Evolutionary conservation across 768 basidiomycete species (phyloP).

Genomic region (Rhizopogon sp.): DNA sequence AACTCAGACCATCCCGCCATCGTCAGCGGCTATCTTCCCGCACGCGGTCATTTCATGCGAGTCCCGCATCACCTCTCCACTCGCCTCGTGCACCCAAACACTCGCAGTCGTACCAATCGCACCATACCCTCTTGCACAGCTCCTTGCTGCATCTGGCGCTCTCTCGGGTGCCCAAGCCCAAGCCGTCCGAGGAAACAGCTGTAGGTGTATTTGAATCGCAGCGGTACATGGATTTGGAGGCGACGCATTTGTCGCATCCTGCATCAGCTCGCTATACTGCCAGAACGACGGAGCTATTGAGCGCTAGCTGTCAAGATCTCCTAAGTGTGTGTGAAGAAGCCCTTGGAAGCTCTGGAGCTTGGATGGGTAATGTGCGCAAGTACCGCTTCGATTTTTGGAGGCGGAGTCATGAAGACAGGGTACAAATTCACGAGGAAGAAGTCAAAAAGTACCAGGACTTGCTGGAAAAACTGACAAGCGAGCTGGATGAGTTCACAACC

Average conservation of each 20-base stretch:
- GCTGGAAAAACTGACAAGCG: slow-evolving; percentile 28
- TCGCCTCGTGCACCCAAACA: slow-evolving; percentile 6
- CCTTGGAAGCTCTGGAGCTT: slow-evolving; percentile 38
- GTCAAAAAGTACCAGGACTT: slow-evolving; percentile 34
- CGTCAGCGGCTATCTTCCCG: not conserved
- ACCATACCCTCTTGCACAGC: slow-evolving; percentile 29
- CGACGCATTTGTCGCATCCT: slow-evolving; percentile 46
- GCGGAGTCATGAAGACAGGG: slow-evolving; percentile 22
- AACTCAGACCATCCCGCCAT: not conserved
- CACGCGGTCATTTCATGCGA: slow-evolving; percentile 2
- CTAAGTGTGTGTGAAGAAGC: slow-evolving; percentile 38
- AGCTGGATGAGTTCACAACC: slow-evolving; percentile 42
- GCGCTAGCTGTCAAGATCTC: slow-evolving; percentile 50
- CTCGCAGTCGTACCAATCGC: slow-evolving; percentile 24
- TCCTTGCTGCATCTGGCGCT: slow-evolving; percentile 36
- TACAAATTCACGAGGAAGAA: slow-evolving; percentile 25
- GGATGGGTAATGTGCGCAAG: slow-evolving; percentile 41
- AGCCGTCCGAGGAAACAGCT: slow-evolving; percentile 36
- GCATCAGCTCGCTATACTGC: slow-evolving; percentile 37
- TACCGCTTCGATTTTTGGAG: slow-evolving; percentile 35
- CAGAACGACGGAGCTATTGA: slow-evolving; percentile 39
- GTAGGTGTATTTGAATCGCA: slow-evolving; percentile 76
- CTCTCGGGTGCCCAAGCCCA: slow-evolving; percentile 23
- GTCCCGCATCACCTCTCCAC: slow-evolving; percentile 8
- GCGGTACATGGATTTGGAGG: slow-evolving; percentile 64